phyloP scores from a whole-genome alignment of 371 early-diverging fungal genomes.

The Mucor irregularis region DNA sequence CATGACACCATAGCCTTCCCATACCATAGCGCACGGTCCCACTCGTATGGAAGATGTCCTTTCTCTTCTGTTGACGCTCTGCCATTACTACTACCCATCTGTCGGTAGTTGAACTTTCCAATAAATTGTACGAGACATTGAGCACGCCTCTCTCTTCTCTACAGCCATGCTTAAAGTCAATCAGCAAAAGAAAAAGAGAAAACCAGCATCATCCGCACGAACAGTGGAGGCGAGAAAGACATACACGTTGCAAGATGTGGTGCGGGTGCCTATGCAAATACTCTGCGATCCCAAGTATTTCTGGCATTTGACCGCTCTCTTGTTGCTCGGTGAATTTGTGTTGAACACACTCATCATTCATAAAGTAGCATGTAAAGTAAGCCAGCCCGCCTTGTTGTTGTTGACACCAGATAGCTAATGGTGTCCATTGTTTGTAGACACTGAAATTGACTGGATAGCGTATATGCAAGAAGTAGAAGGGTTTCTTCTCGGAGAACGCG shows the following conservation, averaged over 20 bases:
- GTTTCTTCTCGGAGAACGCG: slow-evolving; percentile 77
- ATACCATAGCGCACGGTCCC: too few species aligned
- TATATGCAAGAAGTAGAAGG: slow-evolving; percentile 92
- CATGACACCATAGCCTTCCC: too few species aligned
- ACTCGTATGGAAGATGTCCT: too few species aligned
- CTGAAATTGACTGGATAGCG: slow-evolving; percentile 94
- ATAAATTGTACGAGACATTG: too few species aligned
- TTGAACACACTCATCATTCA: slow-evolving; percentile 56
- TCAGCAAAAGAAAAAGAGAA: slow-evolving; percentile 14
- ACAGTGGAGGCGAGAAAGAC: neutral
- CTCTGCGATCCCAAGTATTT: slow-evolving; percentile 60
- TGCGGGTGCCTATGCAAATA: neutral
- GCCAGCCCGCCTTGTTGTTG: too few species aligned
- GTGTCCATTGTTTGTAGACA: slow-evolving; percentile 53
- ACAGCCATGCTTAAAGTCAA: slow-evolving; percentile 10
- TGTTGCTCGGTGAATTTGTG: slow-evolving; percentile 52
- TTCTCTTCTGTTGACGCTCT: too few species aligned
- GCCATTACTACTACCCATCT: too few species aligned
- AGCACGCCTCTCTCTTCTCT: too few species aligned
- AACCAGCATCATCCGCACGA: neutral
- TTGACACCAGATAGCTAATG: neutral
- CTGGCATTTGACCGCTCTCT: slow-evolving; percentile 61
- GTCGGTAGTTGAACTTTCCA: too few species aligned
- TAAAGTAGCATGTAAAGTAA: slow-evolving; percentile 47
- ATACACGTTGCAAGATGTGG: slow-evolving; percentile 7